A percentile compares a stretch with the other conserved stretches of the same genome.
Conservation (phyloP, 108 stramenopile genomes). For the Nitzschia putrida region DNA sequence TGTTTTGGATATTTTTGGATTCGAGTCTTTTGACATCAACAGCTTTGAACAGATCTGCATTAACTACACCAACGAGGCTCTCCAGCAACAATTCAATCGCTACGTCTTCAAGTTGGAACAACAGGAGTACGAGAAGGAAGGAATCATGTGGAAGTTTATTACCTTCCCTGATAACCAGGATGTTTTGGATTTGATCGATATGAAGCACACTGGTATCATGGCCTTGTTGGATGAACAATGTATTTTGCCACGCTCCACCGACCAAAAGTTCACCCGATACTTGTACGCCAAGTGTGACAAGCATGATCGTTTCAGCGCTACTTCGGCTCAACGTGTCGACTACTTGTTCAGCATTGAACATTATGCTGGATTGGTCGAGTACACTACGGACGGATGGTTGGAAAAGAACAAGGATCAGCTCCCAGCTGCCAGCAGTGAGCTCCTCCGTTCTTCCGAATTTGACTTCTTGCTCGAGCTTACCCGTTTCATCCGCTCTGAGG, state of each 20-base stretch:
- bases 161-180: constrained; percentile 96
- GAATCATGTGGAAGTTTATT: constrained; percentile 90
- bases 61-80: constrained; percentile 98
- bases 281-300: constrained; percentile 82
- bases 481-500: constrained; percentile 69
- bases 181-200: constrained; percentile 94
- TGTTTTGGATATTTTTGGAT: constrained; percentile 96
- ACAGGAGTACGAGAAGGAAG: constrained; percentile 94
- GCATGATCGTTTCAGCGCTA: constrained; percentile 71
- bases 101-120: constrained; percentile 97
- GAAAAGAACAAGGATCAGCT: constrained; percentile 92
- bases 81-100: constrained; percentile 99
- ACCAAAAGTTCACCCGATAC: constrained; percentile 88
- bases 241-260: constrained; percentile 86
- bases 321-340: constrained; percentile 67
- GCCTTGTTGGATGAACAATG: constrained; percentile 94
- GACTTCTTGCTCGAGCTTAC: constrained; percentile 60
- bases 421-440: constrained; percentile 65
- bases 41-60: constrained; percentile 96
- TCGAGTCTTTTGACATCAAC: constrained; percentile 90
- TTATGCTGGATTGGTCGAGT: constrained; percentile 89
- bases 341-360: constrained; percentile 87
- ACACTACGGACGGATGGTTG: constrained; percentile 79
- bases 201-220: constrained; percentile 88
- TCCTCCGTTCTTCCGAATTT: constrained; percentile 71